Base-by-base conservation (phyloP, 192 early-diverging fungal species). In the Dissophora globulifera region DNA sequence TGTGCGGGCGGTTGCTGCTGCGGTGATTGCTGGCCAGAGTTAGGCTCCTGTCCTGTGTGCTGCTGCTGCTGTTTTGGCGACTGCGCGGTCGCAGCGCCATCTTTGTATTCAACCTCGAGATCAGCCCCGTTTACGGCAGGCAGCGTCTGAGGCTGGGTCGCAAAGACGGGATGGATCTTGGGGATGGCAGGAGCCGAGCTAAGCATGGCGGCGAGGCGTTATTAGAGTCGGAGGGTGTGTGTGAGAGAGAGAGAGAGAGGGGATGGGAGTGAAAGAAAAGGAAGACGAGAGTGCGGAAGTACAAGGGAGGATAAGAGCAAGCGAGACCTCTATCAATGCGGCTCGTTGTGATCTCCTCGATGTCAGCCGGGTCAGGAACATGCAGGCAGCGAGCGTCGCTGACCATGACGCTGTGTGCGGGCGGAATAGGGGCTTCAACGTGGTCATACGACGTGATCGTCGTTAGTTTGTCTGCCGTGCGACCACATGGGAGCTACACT, bases 111-210 rank as follows among this genome's bases (percentile, higher is more conserved):
- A 3, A 65, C 57, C 17, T 75, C 70, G 27, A 62, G 35, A 0
- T 61, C 58, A 1, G 40, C 47, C 12, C 57, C 61, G 9, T 61
- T 64, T 7, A 51, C 27, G 9, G 63, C 55, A 35, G 56, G 23
- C 3, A 67, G 72, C 1, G 45, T 43, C 33, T 60, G 57, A 15
- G 71, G 32, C 33, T 64, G 61, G 3, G 63, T 67, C 9, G 72
- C 20, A 50, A 76, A 76, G 38, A 76, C 52, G 22, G 72, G 72
- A 20, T 76, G 72, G 8, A 67, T 62, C 35, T 76, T 76, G 20
- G 72, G 72, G 52, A 76, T 76, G 3, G 72, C 72, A 8, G 72
- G 72, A 47, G 64, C 63, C 13, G 72, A 76, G 23, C 70, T 25
- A 5, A 60, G 53, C 70, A 75, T 75, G 47, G 20, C 19, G 27